These are phyloP conservation scores for Shiraia bambusicola DNA, from an alignment of 2,329 filamentous ascomycete species.

Conservation along the genomic window DNA sequence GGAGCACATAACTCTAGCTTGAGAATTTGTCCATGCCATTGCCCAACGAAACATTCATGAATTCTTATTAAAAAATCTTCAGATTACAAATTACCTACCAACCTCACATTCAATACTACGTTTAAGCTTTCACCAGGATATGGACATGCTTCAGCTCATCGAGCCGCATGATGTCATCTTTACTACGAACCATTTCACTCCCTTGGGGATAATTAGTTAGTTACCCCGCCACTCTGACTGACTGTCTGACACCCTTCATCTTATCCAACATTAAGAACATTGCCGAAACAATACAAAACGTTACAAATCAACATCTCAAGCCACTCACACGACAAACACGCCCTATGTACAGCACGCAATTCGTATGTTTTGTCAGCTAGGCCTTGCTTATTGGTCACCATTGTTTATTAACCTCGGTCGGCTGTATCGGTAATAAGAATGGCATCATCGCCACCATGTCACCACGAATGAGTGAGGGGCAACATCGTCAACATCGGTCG, in stretches of 20 bases:
- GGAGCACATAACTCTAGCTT: no score
- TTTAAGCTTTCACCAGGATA: no score
- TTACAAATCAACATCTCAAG: conserved; percentile 9
- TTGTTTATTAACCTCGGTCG: conserved; percentile 34
- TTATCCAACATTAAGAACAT: neutral
- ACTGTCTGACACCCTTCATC: no score
- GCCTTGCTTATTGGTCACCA: conserved; percentile 14
- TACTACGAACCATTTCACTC: conserved; percentile 2
- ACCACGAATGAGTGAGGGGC: conserved; percentile 17
- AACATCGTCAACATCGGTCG: neutral
- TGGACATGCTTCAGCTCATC: no score
- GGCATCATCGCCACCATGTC: conserved; percentile 35
- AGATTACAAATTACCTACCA: no score
- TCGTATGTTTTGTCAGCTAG: conserved; percentile 28
- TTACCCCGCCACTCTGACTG: no score
- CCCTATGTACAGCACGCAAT: conserved; percentile 26
- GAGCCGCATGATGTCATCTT: conserved; percentile 4
- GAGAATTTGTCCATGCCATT: no score
- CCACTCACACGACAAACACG: neutral
- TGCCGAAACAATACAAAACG: neutral
- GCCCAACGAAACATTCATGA: no score
- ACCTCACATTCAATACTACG: no score
- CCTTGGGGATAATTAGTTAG: no score
- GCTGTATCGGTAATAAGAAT: conserved; percentile 28
- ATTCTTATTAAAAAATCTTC: no score